A percentile compares a stretch with the other conserved stretches of the same genome.
Evolutionary conservation across 331 rosid genomes (phyloP).

Genomic region (Acacia pycnantha): DNA sequence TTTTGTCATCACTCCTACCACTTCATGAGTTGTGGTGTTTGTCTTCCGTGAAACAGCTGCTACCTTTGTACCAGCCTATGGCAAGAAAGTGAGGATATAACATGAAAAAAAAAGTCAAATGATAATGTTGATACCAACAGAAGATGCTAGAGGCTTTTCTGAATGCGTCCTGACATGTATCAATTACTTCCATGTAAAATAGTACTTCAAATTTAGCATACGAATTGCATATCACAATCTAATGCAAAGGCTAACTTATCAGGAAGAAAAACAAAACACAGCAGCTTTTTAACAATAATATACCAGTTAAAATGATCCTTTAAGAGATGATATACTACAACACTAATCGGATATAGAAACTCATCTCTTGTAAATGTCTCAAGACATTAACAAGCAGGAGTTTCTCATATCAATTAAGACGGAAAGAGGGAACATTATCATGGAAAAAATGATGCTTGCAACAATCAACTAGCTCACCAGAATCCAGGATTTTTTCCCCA

Average conservation of each 20-base stretch:
- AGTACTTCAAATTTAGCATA: background rate
- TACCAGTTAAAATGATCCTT: background rate
- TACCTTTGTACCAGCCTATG: conserved; percentile 90
- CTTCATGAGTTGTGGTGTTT: conserved; percentile 93
- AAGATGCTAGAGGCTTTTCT: conserved; percentile 10
- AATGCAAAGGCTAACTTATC: background rate
- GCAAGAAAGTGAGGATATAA: conserved; percentile 17
- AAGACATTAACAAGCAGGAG: background rate
- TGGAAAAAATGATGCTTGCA: background rate
- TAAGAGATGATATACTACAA: background rate
- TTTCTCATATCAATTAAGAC: background rate
- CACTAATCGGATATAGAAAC: background rate
- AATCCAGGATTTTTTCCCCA: background rate
- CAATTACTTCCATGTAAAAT: background rate
- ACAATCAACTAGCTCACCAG: background rate
- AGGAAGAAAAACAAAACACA: background rate
- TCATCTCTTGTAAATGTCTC: background rate
- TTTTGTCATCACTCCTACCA: conserved; percentile 81
- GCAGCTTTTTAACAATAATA: background rate
- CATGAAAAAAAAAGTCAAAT: conserved; percentile 11
- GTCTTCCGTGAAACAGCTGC: conserved; percentile 96
- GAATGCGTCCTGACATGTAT: background rate
- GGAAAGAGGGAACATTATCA: background rate
- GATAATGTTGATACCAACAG: background rate
- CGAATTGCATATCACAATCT: background rate